These are phyloP conservation scores for Pyrenophora teres DNA, from an alignment of 2,329 filamentous ascomycete species.

Conservation along the genomic window DNA sequence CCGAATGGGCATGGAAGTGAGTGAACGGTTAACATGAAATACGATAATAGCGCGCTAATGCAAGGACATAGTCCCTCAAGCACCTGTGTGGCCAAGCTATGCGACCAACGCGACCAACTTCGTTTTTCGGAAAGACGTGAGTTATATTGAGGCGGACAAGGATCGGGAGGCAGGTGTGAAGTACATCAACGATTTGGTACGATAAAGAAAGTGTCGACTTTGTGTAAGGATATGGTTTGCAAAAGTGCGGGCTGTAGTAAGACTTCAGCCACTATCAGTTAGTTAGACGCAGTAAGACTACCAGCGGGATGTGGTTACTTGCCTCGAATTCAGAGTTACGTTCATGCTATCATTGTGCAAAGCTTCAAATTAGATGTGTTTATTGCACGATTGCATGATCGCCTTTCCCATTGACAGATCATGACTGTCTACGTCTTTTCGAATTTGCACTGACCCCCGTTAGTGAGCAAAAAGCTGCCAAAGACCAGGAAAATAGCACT, in stretches of 20 bases:
- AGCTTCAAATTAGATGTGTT: background rate
- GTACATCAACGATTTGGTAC: slow-evolving; percentile 32
- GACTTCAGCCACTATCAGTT: too few relatives aligned
- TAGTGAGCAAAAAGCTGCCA: too few relatives aligned
- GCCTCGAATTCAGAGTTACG: too few relatives aligned
- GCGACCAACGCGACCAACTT: slow-evolving; percentile 27
- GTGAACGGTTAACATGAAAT: background rate
- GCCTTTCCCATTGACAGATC: background rate
- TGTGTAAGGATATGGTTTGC: too few relatives aligned
- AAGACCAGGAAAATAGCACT: too few relatives aligned
- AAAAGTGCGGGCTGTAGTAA: too few relatives aligned
- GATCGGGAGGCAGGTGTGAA: slow-evolving; percentile 27
- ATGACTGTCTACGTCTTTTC: too few relatives aligned
- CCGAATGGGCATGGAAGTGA: slow-evolving; percentile 36
- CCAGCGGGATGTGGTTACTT: too few relatives aligned
- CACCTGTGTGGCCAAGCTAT: slow-evolving; percentile 29
- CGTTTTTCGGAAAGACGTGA: slow-evolving; percentile 33
- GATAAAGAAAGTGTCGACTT: slow-evolving; percentile 7
- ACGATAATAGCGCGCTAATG: background rate
- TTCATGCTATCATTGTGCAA: background rate
- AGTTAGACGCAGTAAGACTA: too few relatives aligned
- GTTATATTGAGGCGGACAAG: slow-evolving; percentile 33
- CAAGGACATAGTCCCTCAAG: slow-evolving; percentile 13
- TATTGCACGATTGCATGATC: background rate
- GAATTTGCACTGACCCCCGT: too few relatives aligned